Conservation (phyloP, 768 basidiomycete species). For the Suillus ampliporus region DNA sequence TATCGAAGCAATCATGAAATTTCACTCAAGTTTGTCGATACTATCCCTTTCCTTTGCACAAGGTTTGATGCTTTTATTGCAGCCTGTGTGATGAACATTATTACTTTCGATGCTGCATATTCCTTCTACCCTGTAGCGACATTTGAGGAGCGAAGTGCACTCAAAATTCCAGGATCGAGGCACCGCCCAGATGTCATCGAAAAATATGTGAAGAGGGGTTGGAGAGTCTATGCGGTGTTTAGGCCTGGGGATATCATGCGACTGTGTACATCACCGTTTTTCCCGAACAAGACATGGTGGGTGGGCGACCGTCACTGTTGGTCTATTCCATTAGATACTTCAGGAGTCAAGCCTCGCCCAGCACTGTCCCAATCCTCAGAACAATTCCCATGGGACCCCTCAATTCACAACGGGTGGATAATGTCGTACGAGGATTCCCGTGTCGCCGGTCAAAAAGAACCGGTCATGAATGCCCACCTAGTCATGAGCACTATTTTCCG, state of each 20-base stretch:
- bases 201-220: conserved; percentile 47
- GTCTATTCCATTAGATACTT: conserved; percentile 35
- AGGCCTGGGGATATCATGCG: conserved; percentile 4
- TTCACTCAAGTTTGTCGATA: conserved; percentile 51
- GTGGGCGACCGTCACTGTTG: conserved; percentile 39
- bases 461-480: conserved; percentile 2
- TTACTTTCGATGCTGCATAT: conserved; percentile 47
- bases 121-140: conserved; percentile 49
- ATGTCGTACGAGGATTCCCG: neutral
- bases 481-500: conserved; percentile 29
- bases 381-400: conserved; percentile 22
- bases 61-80: neutral
- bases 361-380: conserved; percentile 18
- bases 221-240: conserved; percentile 29
- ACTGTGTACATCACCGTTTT: conserved; percentile 19
- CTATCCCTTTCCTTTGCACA: neutral
- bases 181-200: conserved; percentile 16
- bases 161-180: conserved; percentile 21
- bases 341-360: conserved; percentile 17
- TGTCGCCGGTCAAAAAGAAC: neutral
- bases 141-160: conserved; percentile 37
- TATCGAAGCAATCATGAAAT: conserved; percentile 47
- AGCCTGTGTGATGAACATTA: conserved; percentile 53
- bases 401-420: conserved; percentile 26
- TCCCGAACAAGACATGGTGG: conserved; percentile 31